Evolutionary conservation across 1,284 basidiomycete species (phyloP).

Genomic region (Sphagnurus paluster): DNA sequence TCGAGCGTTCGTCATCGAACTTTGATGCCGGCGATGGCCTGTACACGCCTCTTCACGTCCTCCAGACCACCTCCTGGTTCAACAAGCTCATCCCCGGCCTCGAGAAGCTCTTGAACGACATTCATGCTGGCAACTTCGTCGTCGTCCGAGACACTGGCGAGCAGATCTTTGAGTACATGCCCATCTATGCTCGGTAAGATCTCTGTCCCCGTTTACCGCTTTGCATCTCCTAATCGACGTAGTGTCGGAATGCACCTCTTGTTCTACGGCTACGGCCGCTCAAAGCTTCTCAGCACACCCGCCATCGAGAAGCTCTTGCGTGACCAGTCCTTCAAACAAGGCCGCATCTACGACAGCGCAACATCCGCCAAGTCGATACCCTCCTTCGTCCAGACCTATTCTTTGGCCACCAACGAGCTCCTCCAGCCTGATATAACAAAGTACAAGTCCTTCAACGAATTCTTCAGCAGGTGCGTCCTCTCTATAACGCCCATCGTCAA

Average conservation of each 20-base stretch:
- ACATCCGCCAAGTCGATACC: slow-evolving; percentile 64
- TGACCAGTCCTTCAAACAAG: slow-evolving; percentile 68
- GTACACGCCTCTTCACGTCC: slow-evolving; percentile 36
- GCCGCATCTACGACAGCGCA: slow-evolving; percentile 52
- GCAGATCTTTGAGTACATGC: slow-evolving; percentile 80
- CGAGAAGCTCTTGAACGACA: slow-evolving; percentile 48
- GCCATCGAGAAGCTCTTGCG: slow-evolving; percentile 60
- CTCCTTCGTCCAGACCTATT: slow-evolving; percentile 75
- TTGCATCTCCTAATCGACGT: slow-evolving; percentile 11
- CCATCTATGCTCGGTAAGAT: slow-evolving; percentile 61
- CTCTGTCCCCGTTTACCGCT: neutral
- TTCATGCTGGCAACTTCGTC: slow-evolving; percentile 70
- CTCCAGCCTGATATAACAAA: slow-evolving; percentile 60
- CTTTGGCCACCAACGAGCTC: slow-evolving; percentile 63
- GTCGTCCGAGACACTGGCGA: slow-evolving; percentile 59
- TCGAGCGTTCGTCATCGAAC: slow-evolving; percentile 40
- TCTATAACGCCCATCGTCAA: neutral
- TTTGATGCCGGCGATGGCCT: slow-evolving; percentile 43
- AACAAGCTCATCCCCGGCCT: slow-evolving; percentile 53
- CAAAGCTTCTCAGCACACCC: slow-evolving; percentile 54
- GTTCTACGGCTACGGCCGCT: slow-evolving; percentile 61
- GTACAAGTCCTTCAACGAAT: slow-evolving; percentile 80
- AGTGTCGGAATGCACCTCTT: slow-evolving; percentile 79
- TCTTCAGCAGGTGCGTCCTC: slow-evolving; percentile 61
- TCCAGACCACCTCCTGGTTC: slow-evolving; percentile 38